A percentile compares a stretch with the other conserved stretches of the same genome.
Conservation (phyloP, 2,329 filamentous ascomycete species). For the Rosellinia necatrix region DNA sequence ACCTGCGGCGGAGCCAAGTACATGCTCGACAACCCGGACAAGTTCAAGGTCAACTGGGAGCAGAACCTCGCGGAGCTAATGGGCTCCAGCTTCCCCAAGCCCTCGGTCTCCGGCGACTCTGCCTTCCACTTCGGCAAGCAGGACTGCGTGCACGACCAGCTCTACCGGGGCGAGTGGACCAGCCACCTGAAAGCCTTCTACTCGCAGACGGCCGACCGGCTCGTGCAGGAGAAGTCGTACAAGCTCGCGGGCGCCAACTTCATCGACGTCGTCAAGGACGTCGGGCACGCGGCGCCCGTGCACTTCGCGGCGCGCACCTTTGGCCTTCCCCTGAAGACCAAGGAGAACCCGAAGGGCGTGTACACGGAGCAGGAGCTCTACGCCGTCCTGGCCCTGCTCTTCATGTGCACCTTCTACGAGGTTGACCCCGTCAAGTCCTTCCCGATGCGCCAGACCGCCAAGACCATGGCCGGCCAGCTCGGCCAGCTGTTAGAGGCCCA, state of each 20-base stretch:
- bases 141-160: slow-evolving; percentile 58
- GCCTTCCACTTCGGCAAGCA: slow-evolving; percentile 55
- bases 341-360: slow-evolving; percentile 59
- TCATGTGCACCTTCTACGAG: slow-evolving; percentile 61
- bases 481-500: slow-evolving; percentile 50
- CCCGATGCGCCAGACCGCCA: slow-evolving; percentile 55
- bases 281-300: slow-evolving; percentile 69
- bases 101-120: slow-evolving; percentile 55
- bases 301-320: slow-evolving; percentile 67
- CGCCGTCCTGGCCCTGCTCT: slow-evolving; percentile 61
- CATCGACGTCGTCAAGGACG: slow-evolving; percentile 72
- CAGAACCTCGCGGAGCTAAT: slow-evolving; percentile 67
- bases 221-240: slow-evolving; percentile 69
- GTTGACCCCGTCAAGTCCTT: slow-evolving; percentile 62
- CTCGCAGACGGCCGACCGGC: slow-evolving; percentile 60
- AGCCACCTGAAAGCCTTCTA: slow-evolving; percentile 56
- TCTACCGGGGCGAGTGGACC: slow-evolving; percentile 58
- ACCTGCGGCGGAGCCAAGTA: slow-evolving; percentile 66
- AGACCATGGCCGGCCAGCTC: slow-evolving; percentile 55
- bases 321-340: slow-evolving; percentile 69
- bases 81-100: slow-evolving; percentile 46
- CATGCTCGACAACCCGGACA: slow-evolving; percentile 63
- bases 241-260: slow-evolving; percentile 64
- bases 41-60: slow-evolving; percentile 70
- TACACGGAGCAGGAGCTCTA: slow-evolving; percentile 63